Conservation (phyloP, 768 basidiomycete genomes). For the Guyanaporus albipodus region DNA sequence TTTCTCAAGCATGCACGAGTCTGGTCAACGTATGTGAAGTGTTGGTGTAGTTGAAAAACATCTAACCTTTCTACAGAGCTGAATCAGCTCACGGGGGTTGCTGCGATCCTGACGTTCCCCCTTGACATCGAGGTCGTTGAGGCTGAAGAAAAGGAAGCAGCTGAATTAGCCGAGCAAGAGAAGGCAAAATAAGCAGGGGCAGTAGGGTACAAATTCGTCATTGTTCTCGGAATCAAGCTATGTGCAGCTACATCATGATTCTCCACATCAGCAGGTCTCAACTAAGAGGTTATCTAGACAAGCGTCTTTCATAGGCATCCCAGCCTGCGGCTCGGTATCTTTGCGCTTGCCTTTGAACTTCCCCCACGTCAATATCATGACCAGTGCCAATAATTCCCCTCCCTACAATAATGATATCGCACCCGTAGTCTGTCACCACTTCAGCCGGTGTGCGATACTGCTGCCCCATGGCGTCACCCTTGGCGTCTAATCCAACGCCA, state of each 20-base stretch:
- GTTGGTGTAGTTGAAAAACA: background rate
- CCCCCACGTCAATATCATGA: slow-evolving; percentile 36
- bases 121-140: slow-evolving; percentile 94
- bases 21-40: slow-evolving; percentile 80
- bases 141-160: slow-evolving; percentile 80
- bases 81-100: slow-evolving; percentile 93
- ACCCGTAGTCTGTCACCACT: slow-evolving; percentile 76
- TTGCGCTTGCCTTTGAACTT: slow-evolving; percentile 63
- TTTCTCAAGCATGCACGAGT: slow-evolving; percentile 99
- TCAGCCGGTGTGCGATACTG: slow-evolving; percentile 89
- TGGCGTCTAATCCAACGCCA: slow-evolving; percentile 79
- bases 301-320: slow-evolving; percentile 77
- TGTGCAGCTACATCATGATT: background rate
- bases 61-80: slow-evolving; percentile 55
- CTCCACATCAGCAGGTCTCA: background rate
- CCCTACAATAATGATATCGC: slow-evolving; percentile 97
- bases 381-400: slow-evolving; percentile 83
- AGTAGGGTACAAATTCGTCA: background rate
- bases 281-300: slow-evolving; percentile 14
- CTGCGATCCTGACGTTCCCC: slow-evolving; percentile 94
- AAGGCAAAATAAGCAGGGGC: slow-evolving; percentile 9
- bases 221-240: background rate
- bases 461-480: slow-evolving; percentile 87
- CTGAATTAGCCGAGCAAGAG: slow-evolving; percentile 36
- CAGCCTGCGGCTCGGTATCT: slow-evolving; percentile 85